Percentiles rank a stretch among this genome's conserved stretches.
Evolutionary conservation across 2,329 filamentous ascomycete species (phyloP).

Genomic region (Beauveria pseudobassiana): DNA sequence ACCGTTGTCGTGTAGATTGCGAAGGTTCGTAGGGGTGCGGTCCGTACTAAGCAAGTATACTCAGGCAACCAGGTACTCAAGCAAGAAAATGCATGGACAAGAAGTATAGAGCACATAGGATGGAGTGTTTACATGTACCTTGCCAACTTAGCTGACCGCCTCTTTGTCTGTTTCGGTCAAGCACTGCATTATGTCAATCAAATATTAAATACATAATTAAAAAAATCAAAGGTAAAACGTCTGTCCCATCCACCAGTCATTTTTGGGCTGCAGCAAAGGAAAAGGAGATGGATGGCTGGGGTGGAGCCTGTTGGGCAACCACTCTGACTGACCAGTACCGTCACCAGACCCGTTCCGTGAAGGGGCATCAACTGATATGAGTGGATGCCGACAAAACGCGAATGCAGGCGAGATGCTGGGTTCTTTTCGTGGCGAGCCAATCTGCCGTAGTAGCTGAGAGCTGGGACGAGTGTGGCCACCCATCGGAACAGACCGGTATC

Average conservation of each 20-base stretch:
- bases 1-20: neutral
- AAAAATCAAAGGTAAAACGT: neutral
- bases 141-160: neutral
- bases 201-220: neutral
- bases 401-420: neutral
- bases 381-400: constrained; percentile 1
- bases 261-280: neutral
- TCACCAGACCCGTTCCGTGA: constrained; percentile 9
- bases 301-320: constrained; percentile 11
- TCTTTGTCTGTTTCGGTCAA: neutral
- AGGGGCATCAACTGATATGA: neutral
- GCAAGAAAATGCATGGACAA: neutral
- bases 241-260: neutral
- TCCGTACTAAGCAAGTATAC: too few relatives aligned
- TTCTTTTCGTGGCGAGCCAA: neutral
- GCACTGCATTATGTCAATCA: neutral
- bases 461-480: neutral
- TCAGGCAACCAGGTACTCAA: too few relatives aligned
- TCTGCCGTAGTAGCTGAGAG: neutral
- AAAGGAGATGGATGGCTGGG: constrained; percentile 12
- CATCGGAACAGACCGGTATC: neutral
- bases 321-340: constrained; percentile 9
- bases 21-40: neutral
- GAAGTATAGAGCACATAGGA: neutral
- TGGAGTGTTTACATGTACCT: neutral